phyloP scores from a whole-genome alignment of 768 basidiomycete species.

The Boletus rubropictus region DNA sequence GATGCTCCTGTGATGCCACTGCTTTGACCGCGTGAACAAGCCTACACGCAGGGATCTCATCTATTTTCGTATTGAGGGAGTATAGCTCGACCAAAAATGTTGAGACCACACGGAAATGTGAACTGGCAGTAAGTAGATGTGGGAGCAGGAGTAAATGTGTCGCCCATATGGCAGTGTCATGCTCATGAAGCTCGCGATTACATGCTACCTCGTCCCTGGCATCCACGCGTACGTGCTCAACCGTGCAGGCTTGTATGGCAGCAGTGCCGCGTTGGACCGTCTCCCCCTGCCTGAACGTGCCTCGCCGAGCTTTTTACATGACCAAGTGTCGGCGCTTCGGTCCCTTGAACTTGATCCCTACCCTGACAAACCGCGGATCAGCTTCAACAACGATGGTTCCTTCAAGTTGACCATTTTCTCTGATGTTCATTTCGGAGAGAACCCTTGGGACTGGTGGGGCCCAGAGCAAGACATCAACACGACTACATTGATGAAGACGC shows the following conservation, averaged over 20 bases:
- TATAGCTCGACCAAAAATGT: too few relatives aligned
- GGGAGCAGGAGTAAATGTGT: too few relatives aligned
- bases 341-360: slow-evolving; percentile 34
- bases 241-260: neutral
- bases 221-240: slow-evolving; percentile 14
- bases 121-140: too few relatives aligned
- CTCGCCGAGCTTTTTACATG: neutral
- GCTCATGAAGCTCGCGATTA: slow-evolving; percentile 4
- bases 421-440: slow-evolving; percentile 73
- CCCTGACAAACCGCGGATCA: slow-evolving; percentile 43
- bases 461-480: slow-evolving; percentile 64
- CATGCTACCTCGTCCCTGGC: slow-evolving; percentile 1
- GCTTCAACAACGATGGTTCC: slow-evolving; percentile 51
- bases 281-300: neutral
- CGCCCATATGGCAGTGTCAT: too few relatives aligned
- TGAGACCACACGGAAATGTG: too few relatives aligned
- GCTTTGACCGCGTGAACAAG: too few relatives aligned
- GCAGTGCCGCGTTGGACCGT: neutral
- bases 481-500: slow-evolving; percentile 47
- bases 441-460: slow-evolving; percentile 65
- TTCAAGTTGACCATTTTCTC: slow-evolving; percentile 74
- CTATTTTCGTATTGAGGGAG: too few relatives aligned
- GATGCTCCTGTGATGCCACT: too few relatives aligned
- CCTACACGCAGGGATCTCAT: too few relatives aligned
- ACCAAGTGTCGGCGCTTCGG: neutral